phyloP scores from a whole-genome alignment of 2,329 filamentous ascomycete species.

The Botrytis porri region DNA sequence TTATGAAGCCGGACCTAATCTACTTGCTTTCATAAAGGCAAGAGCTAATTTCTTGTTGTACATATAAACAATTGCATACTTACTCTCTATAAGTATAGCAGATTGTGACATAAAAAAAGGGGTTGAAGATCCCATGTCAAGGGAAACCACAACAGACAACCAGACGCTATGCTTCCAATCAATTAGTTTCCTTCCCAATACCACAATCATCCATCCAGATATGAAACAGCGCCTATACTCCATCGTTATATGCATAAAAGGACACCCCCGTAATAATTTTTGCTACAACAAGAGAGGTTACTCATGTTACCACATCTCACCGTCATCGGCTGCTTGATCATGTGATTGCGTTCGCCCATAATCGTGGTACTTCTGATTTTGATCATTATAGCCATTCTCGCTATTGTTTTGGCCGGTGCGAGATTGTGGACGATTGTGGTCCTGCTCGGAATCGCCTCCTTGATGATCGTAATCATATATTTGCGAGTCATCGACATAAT shows the following conservation, averaged over 20 bases:
- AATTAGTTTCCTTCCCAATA: slow-evolving; percentile 27
- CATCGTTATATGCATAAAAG: slow-evolving; percentile 37
- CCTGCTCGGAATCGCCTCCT: slow-evolving; percentile 38
- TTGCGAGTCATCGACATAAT: slow-evolving; percentile 48
- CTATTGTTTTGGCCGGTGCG: slow-evolving; percentile 36
- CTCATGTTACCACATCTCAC: slow-evolving; percentile 38
- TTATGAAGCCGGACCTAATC: slow-evolving; percentile 28
- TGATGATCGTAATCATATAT: slow-evolving; percentile 49
- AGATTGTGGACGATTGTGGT: slow-evolving; percentile 37
- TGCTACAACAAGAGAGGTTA: slow-evolving; percentile 6
- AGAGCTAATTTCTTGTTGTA: slow-evolving; percentile 31
- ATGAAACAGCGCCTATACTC: slow-evolving; percentile 35
- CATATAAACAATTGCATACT: slow-evolving; percentile 33
- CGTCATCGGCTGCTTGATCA: slow-evolving; percentile 30
- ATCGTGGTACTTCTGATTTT: slow-evolving; percentile 35
- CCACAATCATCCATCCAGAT: slow-evolving; percentile 24
- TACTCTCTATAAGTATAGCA: slow-evolving; percentile 23
- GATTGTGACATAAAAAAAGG: slow-evolving; percentile 28
- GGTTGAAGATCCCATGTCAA: not conserved
- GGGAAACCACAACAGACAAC: slow-evolving; percentile 24
- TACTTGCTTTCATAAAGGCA: slow-evolving; percentile 24
- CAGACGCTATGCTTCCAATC: slow-evolving; percentile 38
- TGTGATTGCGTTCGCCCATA: slow-evolving; percentile 29
- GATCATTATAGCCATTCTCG: slow-evolving; percentile 34
- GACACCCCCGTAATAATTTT: slow-evolving; percentile 12